Conservation (phyloP, 2,329 filamentous ascomycete species). For the Fusarium vanettenii region DNA sequence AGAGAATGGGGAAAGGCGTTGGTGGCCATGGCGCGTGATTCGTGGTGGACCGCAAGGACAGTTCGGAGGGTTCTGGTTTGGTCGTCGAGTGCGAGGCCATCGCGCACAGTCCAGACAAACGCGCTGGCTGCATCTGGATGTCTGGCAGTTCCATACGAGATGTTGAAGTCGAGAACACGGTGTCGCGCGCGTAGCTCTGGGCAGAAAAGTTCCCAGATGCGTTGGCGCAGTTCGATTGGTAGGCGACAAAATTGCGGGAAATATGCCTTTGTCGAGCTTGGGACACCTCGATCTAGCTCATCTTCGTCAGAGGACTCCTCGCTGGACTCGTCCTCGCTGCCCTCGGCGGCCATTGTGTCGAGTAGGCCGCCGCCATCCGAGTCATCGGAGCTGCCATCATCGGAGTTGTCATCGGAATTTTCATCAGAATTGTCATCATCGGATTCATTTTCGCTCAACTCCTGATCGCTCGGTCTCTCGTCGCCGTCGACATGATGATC, state of each 20-base stretch:
- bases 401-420: slow-evolving; percentile 4
- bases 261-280: background rate
- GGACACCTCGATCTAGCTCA: background rate
- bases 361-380: slow-evolving; percentile 38
- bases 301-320: slow-evolving; percentile 9
- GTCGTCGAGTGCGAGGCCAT: slow-evolving; percentile 39
- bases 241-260: slow-evolving; percentile 46
- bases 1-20: slow-evolving; percentile 49
- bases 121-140: slow-evolving; percentile 6
- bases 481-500: slow-evolving; percentile 2
- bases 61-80: slow-evolving; percentile 45
- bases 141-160: slow-evolving; percentile 22
- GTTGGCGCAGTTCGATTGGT: slow-evolving; percentile 47
- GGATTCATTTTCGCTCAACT: background rate
- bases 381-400: slow-evolving; percentile 29
- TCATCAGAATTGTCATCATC: slow-evolving; percentile 19
- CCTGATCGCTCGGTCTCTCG: background rate
- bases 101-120: slow-evolving; percentile 29
- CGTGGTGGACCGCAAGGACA: slow-evolving; percentile 49
- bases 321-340: slow-evolving; percentile 34
- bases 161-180: slow-evolving; percentile 45
- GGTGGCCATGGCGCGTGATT: slow-evolving; percentile 50
- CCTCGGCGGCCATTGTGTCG: slow-evolving; percentile 41
- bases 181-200: slow-evolving; percentile 43
- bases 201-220: slow-evolving; percentile 49